Evolutionary conservation across 805 yeast genomes (phyloP), one percentile per base, ranked within the genome.

Genomic region (Cyberlindnera suaveolens): DNA sequence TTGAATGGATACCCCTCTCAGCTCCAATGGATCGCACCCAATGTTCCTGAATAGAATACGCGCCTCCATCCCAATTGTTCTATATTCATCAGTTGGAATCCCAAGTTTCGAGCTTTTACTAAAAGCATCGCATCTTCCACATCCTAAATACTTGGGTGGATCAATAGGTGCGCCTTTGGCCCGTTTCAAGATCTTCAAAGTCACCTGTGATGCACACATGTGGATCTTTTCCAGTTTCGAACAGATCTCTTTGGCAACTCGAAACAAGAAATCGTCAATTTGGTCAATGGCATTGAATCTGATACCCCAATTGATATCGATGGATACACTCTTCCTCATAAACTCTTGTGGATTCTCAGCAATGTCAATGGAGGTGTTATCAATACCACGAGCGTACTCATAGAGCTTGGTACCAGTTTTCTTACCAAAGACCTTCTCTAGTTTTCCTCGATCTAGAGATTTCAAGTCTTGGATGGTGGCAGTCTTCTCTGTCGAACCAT

Each of bases 221-320:
- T 69, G 62, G 23, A 78, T 52, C 15, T 66, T 69, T 2, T 61
- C 47, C 43, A 89, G 56, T 41, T 95, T 68, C 0, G 62, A 48
- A 39, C 72, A 64, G 39, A 93, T 56, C 54, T 88, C 96, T 27
- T 64, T 62, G 1, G 83, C 68, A 38, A 89, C 63, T 16, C 74
- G 64, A 31, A 68, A 64, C 9, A 87, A 56, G 54, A 91, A 93
- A 5, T 43, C 50, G 48, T 83, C 90, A 19, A 83, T 76, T 56
- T 91, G 87, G 0, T 62, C 59, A 27, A 74, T 67, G 1, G 66
- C 66, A 29, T 78, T 74, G 50, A 90, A 84, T 38, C 98, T 59
- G 1, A 91, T 85, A 0, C 96, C 98, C 82, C 88, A 91, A 48
- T 88, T 86, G 23, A 91, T 82, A 57, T 91, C 98, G 4, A 89